Evolutionary conservation across 306 rosid species (phyloP).

Genomic region (Adenanthera pavonina): DNA sequence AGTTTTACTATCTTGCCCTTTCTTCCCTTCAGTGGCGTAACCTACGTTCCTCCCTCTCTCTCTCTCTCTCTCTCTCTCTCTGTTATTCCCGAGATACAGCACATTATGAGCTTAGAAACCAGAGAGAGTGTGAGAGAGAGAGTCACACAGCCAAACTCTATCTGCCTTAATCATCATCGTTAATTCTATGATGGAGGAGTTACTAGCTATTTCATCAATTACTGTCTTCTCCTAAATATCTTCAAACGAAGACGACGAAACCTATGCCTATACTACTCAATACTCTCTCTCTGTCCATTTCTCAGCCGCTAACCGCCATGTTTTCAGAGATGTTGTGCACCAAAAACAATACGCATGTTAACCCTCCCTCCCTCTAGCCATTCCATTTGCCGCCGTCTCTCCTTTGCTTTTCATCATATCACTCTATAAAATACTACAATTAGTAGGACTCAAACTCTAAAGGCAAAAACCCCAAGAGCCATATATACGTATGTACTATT

Average conservation of each 20-base stretch:
- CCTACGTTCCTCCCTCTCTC: too few relatives aligned
- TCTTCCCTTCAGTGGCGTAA: constrained; percentile 47
- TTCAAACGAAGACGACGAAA: constrained; percentile 44
- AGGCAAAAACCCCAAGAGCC: neutral
- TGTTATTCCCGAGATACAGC: constrained; percentile 81
- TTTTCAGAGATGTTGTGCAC: constrained; percentile 91
- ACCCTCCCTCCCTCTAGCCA: constrained; percentile 39
- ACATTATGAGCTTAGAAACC: constrained; percentile 35
- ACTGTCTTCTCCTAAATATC: constrained; percentile 39
- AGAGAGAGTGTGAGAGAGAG: too few relatives aligned
- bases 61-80: constrained; percentile 32
- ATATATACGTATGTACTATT: too few relatives aligned
- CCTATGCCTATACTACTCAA: constrained; percentile 28
- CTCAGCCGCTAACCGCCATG: constrained; percentile 78
- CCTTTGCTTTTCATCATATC: constrained; percentile 4
- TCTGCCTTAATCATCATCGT: constrained; percentile 43
- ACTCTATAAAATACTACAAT: constrained; percentile 62
- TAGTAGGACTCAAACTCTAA: neutral
- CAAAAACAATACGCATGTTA: constrained; percentile 97
- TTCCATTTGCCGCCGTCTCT: constrained; percentile 47
- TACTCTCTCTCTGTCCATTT: constrained; percentile 26
- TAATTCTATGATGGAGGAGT: constrained; percentile 28
- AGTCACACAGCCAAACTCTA: constrained; percentile 1
- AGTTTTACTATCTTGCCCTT: constrained; percentile 51
- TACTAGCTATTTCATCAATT: constrained; percentile 38